These are phyloP conservation scores for Pontederia paniculata DNA, from an alignment of 176 grass and related monocot species.

Conservation along the genomic window DNA sequence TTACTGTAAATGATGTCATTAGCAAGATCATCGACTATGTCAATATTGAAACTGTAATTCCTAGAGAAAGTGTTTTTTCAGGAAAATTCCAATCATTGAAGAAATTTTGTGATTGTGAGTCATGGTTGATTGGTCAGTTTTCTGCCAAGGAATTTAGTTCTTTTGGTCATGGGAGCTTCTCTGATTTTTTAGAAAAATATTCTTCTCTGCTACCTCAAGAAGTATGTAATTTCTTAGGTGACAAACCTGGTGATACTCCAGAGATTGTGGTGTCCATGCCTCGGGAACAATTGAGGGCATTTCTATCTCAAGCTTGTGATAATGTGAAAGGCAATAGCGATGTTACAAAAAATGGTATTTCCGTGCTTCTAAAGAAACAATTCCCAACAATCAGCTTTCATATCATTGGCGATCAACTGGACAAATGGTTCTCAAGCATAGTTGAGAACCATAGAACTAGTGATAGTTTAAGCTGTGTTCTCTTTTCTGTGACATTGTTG, in stretches of 20 bases:
- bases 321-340: constrained; percentile 34
- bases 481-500: constrained; percentile 71
- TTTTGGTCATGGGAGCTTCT: constrained; percentile 71
- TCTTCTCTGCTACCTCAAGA: constrained; percentile 31
- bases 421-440: constrained; percentile 17
- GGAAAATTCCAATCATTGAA: constrained; percentile 29
- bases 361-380: constrained; percentile 61
- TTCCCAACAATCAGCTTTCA: constrained; percentile 66
- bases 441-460: constrained; percentile 32
- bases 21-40: constrained; percentile 56
- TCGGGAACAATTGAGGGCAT: constrained; percentile 46
- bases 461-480: constrained; percentile 31
- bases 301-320: constrained; percentile 48
- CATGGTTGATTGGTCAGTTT: constrained; percentile 46
- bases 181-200: constrained; percentile 69
- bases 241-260: constrained; percentile 20
- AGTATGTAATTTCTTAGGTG: constrained; percentile 41
- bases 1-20: constrained; percentile 46
- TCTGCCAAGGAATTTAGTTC: constrained; percentile 60
- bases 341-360: constrained; percentile 37
- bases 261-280: constrained; percentile 40
- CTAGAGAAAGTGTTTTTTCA: constrained; percentile 12
- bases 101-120: constrained; percentile 60
- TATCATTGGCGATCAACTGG: constrained; percentile 31
- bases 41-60: constrained; percentile 34